These are phyloP conservation scores for Wickerhamiella azyma DNA, from an alignment of 805 yeast genomes.

Conservation along the genomic window DNA sequence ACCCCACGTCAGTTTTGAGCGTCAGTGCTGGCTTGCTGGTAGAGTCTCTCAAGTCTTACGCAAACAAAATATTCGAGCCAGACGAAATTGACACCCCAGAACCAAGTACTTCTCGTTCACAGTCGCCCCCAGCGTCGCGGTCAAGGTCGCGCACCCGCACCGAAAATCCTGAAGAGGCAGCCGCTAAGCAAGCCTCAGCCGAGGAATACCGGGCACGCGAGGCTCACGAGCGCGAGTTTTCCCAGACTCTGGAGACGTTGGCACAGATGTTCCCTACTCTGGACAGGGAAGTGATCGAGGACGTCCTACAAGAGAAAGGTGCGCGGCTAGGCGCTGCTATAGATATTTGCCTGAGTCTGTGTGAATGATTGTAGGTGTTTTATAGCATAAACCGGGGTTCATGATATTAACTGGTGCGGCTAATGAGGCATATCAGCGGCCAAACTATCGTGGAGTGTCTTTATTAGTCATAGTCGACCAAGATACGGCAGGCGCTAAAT, in stretches of 20 bases:
- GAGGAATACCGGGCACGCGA: constrained; percentile 29
- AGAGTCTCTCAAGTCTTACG: constrained; percentile 33
- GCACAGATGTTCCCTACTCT: constrained; percentile 62
- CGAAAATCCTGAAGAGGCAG: constrained; percentile 22
- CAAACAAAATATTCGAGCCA: constrained; percentile 25
- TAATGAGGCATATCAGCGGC: too few relatives aligned
- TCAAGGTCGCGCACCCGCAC: background rate
- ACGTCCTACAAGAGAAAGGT: constrained; percentile 51
- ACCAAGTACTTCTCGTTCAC: background rate
- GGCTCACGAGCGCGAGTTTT: constrained; percentile 32
- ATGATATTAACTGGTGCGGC: too few relatives aligned
- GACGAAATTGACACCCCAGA: constrained; percentile 19
- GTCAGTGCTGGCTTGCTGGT: constrained; percentile 38
- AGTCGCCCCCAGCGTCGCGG: background rate
- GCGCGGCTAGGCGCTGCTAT: constrained; percentile 61
- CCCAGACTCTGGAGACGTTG: constrained; percentile 37
- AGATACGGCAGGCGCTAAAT: too few relatives aligned
- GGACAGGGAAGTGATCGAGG: constrained; percentile 54
- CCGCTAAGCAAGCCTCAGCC: constrained; percentile 27
- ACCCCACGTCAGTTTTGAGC: constrained; percentile 25
- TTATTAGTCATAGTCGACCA: too few relatives aligned
- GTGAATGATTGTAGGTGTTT: constrained; percentile 2
- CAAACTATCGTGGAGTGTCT: too few relatives aligned
- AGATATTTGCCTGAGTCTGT: constrained; percentile 39
- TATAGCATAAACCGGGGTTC: too few relatives aligned